phyloP scores from a whole-genome alignment of 306 rosid genomes.

The Cotoneaster glaucophyllus region DNA sequence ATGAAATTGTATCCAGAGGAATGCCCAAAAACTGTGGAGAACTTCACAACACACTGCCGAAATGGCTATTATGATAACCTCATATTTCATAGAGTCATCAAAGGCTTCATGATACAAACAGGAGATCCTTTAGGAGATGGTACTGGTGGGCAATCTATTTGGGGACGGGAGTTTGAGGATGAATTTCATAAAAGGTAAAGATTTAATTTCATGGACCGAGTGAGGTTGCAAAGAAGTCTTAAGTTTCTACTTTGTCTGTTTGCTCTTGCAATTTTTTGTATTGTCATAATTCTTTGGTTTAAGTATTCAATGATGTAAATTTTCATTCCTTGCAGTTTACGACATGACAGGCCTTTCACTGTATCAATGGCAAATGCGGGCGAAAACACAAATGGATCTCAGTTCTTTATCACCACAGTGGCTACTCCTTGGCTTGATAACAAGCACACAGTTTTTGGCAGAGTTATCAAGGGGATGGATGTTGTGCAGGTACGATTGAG shows the following conservation, averaged over 20 bases:
- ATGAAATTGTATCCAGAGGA: conserved; percentile 94
- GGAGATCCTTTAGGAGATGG: conserved; percentile 99
- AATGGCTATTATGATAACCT: conserved; percentile 95
- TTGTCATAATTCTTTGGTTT: neutral
- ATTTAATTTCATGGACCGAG: neutral
- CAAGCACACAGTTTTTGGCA: conserved; percentile 94
- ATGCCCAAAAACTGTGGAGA: conserved; percentile 97
- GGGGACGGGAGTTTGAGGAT: conserved; percentile 99
- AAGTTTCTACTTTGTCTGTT: neutral
- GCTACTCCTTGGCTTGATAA: conserved; percentile 99
- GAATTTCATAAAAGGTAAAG: conserved; percentile 92
- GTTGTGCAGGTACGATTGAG: conserved; percentile 75
- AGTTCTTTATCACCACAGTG: conserved; percentile 95
- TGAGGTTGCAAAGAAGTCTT: neutral
- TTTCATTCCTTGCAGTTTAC: conserved; percentile 53
- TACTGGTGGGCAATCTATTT: conserved; percentile 95
- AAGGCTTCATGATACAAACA: conserved; percentile 96
- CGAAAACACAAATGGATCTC: conserved; percentile 87
- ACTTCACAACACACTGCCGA: conserved; percentile 94
- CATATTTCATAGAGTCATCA: conserved; percentile 91
- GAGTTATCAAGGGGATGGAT: conserved; percentile 95
- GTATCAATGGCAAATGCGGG: conserved; percentile 99
- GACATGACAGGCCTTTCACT: conserved; percentile 97
- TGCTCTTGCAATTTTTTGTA: neutral
- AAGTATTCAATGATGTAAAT: conserved; percentile 17